Percentiles rank a stretch among this genome's conserved stretches.
Conservation (phyloP, 1,139 yeast genomes). For the Kodamaea sp. region DNA sequence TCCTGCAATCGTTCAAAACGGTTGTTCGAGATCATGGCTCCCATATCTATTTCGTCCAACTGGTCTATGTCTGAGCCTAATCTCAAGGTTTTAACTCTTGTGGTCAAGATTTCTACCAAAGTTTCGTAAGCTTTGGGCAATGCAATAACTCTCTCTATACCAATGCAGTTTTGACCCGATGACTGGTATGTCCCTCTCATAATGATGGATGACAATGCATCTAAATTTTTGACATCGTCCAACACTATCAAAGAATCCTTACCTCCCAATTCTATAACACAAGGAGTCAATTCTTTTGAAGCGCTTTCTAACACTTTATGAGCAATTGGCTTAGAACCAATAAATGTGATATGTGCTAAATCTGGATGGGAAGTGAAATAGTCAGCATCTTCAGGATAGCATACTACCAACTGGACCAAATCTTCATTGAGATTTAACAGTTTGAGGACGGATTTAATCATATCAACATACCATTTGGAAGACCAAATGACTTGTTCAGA, state of each 20-base stretch:
- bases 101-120: conserved; percentile 55
- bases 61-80: conserved; percentile 92
- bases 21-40: conserved; percentile 85
- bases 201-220: conserved; percentile 72
- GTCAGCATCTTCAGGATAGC: conserved; percentile 85
- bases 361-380: conserved; percentile 82
- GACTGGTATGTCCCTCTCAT: conserved; percentile 96
- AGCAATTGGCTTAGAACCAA: conserved; percentile 94
- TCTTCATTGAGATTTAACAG: conserved; percentile 77
- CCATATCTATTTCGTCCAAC: conserved; percentile 88
- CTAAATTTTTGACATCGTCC: conserved; percentile 63
- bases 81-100: conserved; percentile 62
- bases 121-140: conserved; percentile 64
- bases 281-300: conserved; percentile 80
- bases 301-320: conserved; percentile 84
- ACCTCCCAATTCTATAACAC: conserved; percentile 94
- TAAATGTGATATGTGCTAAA: conserved; percentile 84
- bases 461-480: conserved; percentile 68
- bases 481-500: conserved; percentile 97
- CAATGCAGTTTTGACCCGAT: conserved; percentile 97
- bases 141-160: conserved; percentile 90
- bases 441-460: conserved; percentile 70
- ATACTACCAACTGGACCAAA: conserved; percentile 76
- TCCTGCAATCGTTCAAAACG: conserved; percentile 68
- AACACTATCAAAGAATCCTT: conserved; percentile 87